phyloP scores from a whole-genome alignment of 176 grass and related monocot genomes.

The Cenchrus purpureus region DNA sequence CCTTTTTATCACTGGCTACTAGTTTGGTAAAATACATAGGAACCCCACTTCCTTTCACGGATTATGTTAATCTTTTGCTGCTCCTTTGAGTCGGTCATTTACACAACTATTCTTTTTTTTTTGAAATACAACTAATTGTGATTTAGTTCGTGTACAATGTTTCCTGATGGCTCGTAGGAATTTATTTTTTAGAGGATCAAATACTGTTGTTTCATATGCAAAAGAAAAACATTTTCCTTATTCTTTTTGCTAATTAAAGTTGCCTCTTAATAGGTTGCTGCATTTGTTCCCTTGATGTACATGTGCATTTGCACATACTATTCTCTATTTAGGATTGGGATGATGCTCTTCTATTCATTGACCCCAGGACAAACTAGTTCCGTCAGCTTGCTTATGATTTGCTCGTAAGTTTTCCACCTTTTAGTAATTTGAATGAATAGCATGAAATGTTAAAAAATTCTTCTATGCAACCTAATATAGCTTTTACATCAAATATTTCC shows the following conservation, averaged over 20 bases:
- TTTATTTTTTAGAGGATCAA: not conserved
- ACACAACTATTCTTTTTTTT: too few relatives aligned
- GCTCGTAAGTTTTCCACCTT: conserved; percentile 76
- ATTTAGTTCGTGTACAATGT: not conserved
- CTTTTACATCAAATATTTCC: conserved; percentile 29
- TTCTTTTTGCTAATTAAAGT: conserved; percentile 19
- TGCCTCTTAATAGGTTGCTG: conserved; percentile 72
- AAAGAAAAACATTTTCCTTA: not conserved
- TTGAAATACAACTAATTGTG: not conserved
- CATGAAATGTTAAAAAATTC: conserved; percentile 14
- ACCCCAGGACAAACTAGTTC: conserved; percentile 93
- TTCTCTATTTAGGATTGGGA: conserved; percentile 95
- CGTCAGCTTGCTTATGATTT: conserved; percentile 98
- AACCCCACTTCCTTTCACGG: not conserved
- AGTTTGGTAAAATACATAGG: conserved; percentile 1
- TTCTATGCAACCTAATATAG: conserved; percentile 2
- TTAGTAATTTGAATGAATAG: conserved; percentile 19
- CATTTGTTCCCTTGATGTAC: conserved; percentile 94
- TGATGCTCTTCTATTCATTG: conserved; percentile 94
- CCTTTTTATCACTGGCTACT: not conserved
- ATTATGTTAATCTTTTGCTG: conserved; percentile 3
- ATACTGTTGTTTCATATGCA: not conserved
- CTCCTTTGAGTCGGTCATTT: not conserved
- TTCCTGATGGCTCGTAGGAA: not conserved
- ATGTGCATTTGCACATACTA: conserved; percentile 99